Base-by-base conservation (phyloP, 2,329 filamentous ascomycete genomes). In the Spiromastix sp. region DNA sequence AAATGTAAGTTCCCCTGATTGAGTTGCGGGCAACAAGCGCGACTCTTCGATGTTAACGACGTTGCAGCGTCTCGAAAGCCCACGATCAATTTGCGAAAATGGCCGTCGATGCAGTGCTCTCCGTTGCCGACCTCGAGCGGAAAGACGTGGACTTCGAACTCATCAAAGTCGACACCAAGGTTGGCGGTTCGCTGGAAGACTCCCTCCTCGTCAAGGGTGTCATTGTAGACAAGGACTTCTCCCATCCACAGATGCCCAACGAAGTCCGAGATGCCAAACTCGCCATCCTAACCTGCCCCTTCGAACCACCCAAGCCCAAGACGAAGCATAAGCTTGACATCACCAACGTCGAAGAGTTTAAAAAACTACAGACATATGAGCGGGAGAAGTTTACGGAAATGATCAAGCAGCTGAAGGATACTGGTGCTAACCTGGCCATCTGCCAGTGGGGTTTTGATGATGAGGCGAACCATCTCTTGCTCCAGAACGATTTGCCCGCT, bases 381-480 rank as follows among this genome's bases (percentile, higher is more conserved):
- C 80, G 80, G 51, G 82, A 85, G 57, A 98, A 96, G 67, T 98
- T 98, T 57, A 75, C 85, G 40, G 89, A 96, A 68, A 98, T 98
- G 91, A 95, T 98, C 51, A 73, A 93, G 57, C 84, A 95, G 64
- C 91, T 98, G 70, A 98, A 98, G 69, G 84, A 84, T 52, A 93
- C 89, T 1, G 91, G 91, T 42, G 91, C 91, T 46, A 98, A 98
- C 67, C 73, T 98, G 42, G 91, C 87, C 45, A 94, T 98, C 55
- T 98, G 91, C 66, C 93, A 98, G 61, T 98, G 93, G 91, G 91
- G 91, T 48, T 98, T 98, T 56, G 91, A 98, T 57, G 91, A 98
- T 55, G 91, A 98, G 67, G 91, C 91, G 44, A 98, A 98, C 68
- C 91, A 98, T 63, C 68, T 98, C 41, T 74, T 98, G 22, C 78